phyloP scores from a whole-genome alignment of 257 asterid species.

The Salvia miltiorrhiza region DNA sequence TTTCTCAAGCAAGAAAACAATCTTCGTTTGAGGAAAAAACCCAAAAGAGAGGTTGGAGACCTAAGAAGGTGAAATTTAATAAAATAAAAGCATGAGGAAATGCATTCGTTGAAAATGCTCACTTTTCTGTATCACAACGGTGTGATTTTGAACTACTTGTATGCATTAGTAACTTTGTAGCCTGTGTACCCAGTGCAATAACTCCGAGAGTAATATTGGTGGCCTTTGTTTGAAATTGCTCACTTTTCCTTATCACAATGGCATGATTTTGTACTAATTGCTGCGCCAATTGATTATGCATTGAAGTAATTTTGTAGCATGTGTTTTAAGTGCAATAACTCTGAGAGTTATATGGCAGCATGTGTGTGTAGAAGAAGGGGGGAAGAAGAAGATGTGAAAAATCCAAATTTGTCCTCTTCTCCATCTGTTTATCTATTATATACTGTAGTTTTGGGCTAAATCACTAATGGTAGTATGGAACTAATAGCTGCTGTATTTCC shows the following conservation, averaged over 20 bases:
- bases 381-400: background rate
- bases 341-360: background rate
- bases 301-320: background rate
- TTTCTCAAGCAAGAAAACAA: background rate
- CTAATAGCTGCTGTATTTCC: background rate
- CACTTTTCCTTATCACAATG: background rate
- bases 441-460: background rate
- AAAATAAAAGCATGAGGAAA: background rate
- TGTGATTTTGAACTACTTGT: background rate
- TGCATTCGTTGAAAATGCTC: background rate
- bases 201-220: too few species aligned
- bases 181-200: background rate
- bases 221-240: background rate
- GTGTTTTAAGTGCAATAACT: background rate
- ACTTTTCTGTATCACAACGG: background rate
- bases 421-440: background rate
- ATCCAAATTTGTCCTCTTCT: background rate
- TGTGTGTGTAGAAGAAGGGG: background rate
- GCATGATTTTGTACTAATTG: background rate
- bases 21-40: background rate
- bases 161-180: background rate
- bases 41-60: background rate
- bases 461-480: background rate
- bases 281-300: background rate
- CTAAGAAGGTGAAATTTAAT: background rate